phyloP scores from a whole-genome alignment of 2,329 filamentous ascomycete genomes.

The Teratosphaeria pseudoeucalypti region DNA sequence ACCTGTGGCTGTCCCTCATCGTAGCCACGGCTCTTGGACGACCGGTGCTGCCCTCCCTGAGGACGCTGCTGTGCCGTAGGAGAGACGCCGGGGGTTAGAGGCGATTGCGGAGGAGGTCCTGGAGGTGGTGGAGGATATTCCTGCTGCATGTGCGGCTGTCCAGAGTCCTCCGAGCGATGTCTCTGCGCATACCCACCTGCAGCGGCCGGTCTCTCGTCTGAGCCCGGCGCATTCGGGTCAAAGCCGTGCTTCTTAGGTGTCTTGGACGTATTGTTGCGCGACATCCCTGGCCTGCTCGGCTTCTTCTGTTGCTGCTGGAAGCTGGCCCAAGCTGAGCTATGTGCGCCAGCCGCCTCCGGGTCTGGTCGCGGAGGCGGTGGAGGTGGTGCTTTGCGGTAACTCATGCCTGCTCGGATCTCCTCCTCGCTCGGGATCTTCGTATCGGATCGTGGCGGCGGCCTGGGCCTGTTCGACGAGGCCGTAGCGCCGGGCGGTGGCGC shows the following conservation, averaged over 20 bases:
- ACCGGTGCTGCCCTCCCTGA: slow-evolving; percentile 26
- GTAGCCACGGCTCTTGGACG: slow-evolving; percentile 22
- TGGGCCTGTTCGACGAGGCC: slow-evolving; percentile 12
- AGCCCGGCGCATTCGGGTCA: slow-evolving; percentile 47
- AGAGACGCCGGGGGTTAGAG: slow-evolving; percentile 14
- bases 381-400: slow-evolving; percentile 18
- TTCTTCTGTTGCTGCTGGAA: slow-evolving; percentile 21
- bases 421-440: slow-evolving; percentile 27
- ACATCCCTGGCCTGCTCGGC: slow-evolving; percentile 23
- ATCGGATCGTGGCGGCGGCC: slow-evolving; percentile 23
- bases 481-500: slow-evolving; percentile 10
- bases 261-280: slow-evolving; percentile 26
- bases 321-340: slow-evolving; percentile 23
- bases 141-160: slow-evolving; percentile 5
- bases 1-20: slow-evolving; percentile 13
- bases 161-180: slow-evolving; percentile 21
- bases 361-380: slow-evolving; percentile 16
- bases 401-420: slow-evolving; percentile 27
- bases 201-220: slow-evolving; percentile 47
- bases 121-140: slow-evolving; percentile 24
- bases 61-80: slow-evolving; percentile 24
- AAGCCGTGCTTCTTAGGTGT: slow-evolving; percentile 47
- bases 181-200: slow-evolving; percentile 17
- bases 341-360: neutral
- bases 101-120: slow-evolving; percentile 25